Conservation (phyloP, 805 yeast species). For the Myxozyma neotropica region DNA sequence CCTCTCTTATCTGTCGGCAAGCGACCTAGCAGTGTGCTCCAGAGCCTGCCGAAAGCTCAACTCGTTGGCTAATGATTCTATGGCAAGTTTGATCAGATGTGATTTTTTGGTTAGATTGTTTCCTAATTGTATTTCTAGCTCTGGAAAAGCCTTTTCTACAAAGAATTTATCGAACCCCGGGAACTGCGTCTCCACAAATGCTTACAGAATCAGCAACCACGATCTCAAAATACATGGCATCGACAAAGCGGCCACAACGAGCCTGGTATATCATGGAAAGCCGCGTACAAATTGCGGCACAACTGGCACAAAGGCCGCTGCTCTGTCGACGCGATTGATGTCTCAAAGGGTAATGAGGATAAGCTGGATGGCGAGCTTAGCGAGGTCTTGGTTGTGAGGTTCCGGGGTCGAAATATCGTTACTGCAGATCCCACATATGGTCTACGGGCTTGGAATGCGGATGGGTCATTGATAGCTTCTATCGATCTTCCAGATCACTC, state of each 20-base stretch:
- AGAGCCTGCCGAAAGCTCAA: constrained; percentile 16
- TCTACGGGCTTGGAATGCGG: constrained; percentile 17
- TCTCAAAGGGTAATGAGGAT: not conserved
- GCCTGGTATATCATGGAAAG: constrained; percentile 16
- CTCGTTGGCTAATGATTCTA: constrained; percentile 16
- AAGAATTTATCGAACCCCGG: constrained; percentile 16
- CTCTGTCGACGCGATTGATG: constrained; percentile 16
- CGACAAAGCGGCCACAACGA: not conserved
- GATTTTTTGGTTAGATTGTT: no score
- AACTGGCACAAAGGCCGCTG: constrained; percentile 32
- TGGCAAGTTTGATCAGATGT: not conserved
- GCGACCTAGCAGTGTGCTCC: constrained; percentile 21
- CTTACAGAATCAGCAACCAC: not conserved
- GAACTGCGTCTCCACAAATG: not conserved
- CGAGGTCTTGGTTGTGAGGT: constrained; percentile 22
- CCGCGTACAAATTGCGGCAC: constrained; percentile 17
- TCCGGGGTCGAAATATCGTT: constrained; percentile 14
- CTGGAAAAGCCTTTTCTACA: constrained; percentile 21
- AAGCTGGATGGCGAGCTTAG: not conserved
- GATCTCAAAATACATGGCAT: not conserved
- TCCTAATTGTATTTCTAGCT: constrained; percentile 4
- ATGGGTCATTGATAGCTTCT: constrained; percentile 6
- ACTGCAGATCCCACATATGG: constrained; percentile 20
- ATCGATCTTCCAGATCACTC: constrained; percentile 1
- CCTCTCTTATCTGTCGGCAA: constrained; percentile 17